These are phyloP conservation scores for Maudiozyma pseudohumilis DNA, from an alignment of 805 yeast species.

Conservation along the genomic window DNA sequence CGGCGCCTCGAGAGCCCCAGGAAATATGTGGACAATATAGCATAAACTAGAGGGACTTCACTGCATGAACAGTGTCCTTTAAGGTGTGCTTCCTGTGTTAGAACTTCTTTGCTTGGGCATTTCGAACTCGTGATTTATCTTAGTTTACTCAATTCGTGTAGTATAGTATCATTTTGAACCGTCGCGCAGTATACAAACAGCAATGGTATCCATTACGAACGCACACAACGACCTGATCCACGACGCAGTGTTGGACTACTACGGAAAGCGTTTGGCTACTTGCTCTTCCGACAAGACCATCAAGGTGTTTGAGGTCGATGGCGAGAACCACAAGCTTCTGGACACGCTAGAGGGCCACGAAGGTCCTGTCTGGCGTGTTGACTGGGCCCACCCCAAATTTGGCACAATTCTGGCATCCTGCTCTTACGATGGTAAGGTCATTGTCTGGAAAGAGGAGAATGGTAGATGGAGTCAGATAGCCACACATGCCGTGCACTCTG, in stretches of 20 bases:
- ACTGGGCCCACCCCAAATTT: constrained; percentile 98
- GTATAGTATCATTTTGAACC: too few species aligned
- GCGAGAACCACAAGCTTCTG: constrained; percentile 67
- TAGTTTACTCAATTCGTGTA: too few species aligned
- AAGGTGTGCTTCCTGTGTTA: too few species aligned
- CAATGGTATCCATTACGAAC: constrained; percentile 72
- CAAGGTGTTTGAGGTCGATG: constrained; percentile 85
- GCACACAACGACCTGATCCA: constrained; percentile 91
- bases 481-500: constrained; percentile 80
- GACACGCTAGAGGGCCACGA: constrained; percentile 90
- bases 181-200: background rate
- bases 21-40: too few species aligned
- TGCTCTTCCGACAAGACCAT: constrained; percentile 95
- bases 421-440: constrained; percentile 88
- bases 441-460: constrained; percentile 91
- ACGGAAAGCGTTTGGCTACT: constrained; percentile 91
- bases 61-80: too few species aligned
- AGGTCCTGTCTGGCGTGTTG: constrained; percentile 98
- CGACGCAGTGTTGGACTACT: constrained; percentile 94
- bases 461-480: constrained; percentile 83
- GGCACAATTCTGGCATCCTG: constrained; percentile 92
- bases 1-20: too few species aligned
- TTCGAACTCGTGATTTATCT: too few species aligned
- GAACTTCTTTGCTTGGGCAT: too few species aligned
- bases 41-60: too few species aligned